Conservation (phyloP, 2,329 filamentous ascomycete species). For the Emericellopsis cladophorae region DNA sequence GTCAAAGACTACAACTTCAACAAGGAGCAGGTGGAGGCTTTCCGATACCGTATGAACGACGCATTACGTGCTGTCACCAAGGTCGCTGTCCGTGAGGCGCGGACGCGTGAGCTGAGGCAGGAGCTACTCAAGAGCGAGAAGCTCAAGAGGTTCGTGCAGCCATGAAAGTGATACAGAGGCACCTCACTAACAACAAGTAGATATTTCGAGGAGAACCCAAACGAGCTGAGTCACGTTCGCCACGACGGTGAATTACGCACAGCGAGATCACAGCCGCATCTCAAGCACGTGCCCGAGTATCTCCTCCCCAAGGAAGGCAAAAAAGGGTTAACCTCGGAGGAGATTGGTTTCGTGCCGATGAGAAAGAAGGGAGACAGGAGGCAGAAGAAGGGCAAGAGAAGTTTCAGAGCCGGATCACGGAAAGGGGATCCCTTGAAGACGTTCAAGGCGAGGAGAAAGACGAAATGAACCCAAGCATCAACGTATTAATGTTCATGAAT, state of each 20-base stretch:
- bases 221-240: conserved; percentile 72
- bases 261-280: conserved; percentile 72
- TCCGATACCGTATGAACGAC: conserved; percentile 90
- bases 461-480: conserved; percentile 11
- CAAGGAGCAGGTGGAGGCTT: conserved; percentile 85
- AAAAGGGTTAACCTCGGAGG: conserved; percentile 50
- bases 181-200: conserved; percentile 10
- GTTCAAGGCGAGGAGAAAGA: conserved; percentile 55
- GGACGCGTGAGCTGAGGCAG: conserved; percentile 74
- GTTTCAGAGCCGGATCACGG: conserved; percentile 40
- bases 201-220: conserved; percentile 95
- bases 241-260: conserved; percentile 83
- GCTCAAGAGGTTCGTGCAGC: conserved; percentile 51
- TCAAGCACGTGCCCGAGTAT: conserved; percentile 93
- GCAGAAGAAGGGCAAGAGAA: conserved; percentile 27
- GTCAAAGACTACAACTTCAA: conserved; percentile 89
- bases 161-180: too few species aligned
- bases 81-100: conserved; percentile 79
- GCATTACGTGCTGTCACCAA: conserved; percentile 82
- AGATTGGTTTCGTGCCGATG: conserved; percentile 67
- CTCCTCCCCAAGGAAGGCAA: conserved; percentile 68
- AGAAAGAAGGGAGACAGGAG: conserved; percentile 38
- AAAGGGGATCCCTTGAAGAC: conserved; percentile 80
- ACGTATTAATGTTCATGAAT: background rate
- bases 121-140: conserved; percentile 92